Evolutionary conservation across 2,329 filamentous ascomycete species (phyloP), one percentile per base, ranked within the genome.

Genomic region (Cladosporium sp.): DNA sequence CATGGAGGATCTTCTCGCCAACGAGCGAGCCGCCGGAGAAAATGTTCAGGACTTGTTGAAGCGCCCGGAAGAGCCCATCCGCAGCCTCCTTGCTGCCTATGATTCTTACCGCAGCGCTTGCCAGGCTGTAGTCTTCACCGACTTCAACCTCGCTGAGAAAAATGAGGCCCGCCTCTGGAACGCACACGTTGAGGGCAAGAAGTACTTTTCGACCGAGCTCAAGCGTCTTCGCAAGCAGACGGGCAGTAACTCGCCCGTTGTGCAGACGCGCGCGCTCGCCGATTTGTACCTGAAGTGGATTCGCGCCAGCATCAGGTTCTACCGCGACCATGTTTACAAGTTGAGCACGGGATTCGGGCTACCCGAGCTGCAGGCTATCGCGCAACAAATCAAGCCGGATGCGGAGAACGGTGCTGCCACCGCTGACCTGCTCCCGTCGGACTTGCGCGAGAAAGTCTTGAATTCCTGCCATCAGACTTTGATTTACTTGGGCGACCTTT

Each of bases 401-500:
- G 44, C 58, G 57, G 58, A 61, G 64, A 61, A 65, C 58, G 62
- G 55, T 54, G 35, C 55, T 33, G 16, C 33, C 31, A 22, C 40
- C n/a, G 46, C 46, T 16, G 43, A 56, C 19, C 44, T 56, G 7
- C 35, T 55, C 9, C 53, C 77, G 41, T 62, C 75, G 43, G 66
- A 77, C 10, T 69, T 88, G 46, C 77, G 78, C 55, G 68, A 72
- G n/a, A 72, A 77, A 58, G 80, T 95, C 53, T 74, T 89, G 38
- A 73, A 77, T 52, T 90, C 89, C 3, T 95, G 88, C 66, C 87
- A 95, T 71, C 81, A 84, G 52, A 89, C 87, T 4, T 77, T 97
- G 52, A 85, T 96, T 55, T 89, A 86, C 59, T 80, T 97, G 9
- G 93, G 93, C 33, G 93, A 98, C 68, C 77, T 98, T 44, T 88